A percentile compares a stretch with the other conserved stretches of the same genome.
phyloP scores from a whole-genome alignment of 495 filamentous ascomycete genomes.

The Margaritispora aquatica region DNA sequence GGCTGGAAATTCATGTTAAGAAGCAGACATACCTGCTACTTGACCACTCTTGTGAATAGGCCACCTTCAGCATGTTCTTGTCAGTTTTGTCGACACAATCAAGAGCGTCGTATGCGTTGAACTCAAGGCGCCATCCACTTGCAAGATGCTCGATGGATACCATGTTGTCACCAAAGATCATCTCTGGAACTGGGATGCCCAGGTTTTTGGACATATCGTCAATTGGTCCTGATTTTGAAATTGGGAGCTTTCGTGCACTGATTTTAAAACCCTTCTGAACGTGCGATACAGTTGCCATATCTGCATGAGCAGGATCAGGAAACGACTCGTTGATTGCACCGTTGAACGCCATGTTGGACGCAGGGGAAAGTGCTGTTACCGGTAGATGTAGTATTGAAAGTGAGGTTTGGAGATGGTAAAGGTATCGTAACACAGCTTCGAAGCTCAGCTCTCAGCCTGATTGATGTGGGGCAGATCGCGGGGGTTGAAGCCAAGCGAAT shows the following conservation, averaged over 20 bases:
- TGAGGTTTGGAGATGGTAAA: too few species aligned
- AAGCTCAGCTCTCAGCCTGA: background rate
- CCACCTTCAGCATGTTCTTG: constrained; percentile 78
- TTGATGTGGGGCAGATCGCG: background rate
- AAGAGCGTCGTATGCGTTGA: constrained; percentile 81
- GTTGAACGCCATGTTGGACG: constrained; percentile 26
- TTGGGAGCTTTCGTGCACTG: constrained; percentile 78
- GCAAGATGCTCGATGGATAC: constrained; percentile 63
- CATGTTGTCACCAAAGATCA: constrained; percentile 97
- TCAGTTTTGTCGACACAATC: constrained; percentile 93
- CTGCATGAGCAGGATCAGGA: constrained; percentile 28
- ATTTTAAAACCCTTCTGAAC: constrained; percentile 60
- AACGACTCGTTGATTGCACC: constrained; percentile 33
- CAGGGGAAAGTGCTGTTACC: background rate
- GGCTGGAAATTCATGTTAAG: background rate
- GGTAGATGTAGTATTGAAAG: background rate
- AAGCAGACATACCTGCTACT: constrained; percentile 50
- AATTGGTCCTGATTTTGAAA: constrained; percentile 85
- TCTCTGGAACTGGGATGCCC: constrained; percentile 85
- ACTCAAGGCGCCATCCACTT: constrained; percentile 67
- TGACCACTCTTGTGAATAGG: constrained; percentile 89
- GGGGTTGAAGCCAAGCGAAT: background rate
- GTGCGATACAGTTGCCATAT: constrained; percentile 37
- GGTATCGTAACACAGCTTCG: too few species aligned
- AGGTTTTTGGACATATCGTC: constrained; percentile 74